A percentile compares a stretch with the other conserved stretches of the same genome.
These are phyloP conservation scores for Phytophthora hibernalis DNA, from an alignment of 352 stramenopile species.

Conservation along the genomic window DNA sequence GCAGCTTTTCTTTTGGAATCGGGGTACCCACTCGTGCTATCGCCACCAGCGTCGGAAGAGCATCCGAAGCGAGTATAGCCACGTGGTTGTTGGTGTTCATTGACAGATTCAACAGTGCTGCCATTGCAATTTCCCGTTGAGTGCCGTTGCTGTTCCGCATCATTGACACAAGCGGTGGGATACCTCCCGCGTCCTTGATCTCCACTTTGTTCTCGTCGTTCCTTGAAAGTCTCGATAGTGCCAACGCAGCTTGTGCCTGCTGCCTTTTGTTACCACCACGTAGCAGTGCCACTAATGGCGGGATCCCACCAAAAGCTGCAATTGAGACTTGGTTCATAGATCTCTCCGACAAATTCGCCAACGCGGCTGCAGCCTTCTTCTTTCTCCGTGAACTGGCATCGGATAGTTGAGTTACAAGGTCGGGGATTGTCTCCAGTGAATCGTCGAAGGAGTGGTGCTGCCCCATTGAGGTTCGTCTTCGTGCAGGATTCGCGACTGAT, in stretches of 20 bases:
- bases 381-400: not conserved
- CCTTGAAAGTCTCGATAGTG: slow-evolving; percentile 17
- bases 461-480: slow-evolving; percentile 4
- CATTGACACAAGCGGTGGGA: slow-evolving; percentile 15
- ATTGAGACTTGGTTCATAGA: not conserved
- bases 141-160: not conserved
- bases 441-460: slow-evolving; percentile 6
- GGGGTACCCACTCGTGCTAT: slow-evolving; percentile 14
- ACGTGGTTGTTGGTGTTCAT: slow-evolving; percentile 6
- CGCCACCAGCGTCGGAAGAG: slow-evolving; percentile 11
- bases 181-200: slow-evolving; percentile 9
- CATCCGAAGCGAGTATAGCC: slow-evolving; percentile 1
- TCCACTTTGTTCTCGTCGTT: not conserved
- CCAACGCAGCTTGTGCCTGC: slow-evolving; percentile 14
- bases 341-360: slow-evolving; percentile 2
- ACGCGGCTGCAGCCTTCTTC: slow-evolving; percentile 2
- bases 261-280: slow-evolving; percentile 11
- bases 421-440: not conserved
- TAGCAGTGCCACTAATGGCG: slow-evolving; percentile 10
- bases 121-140: slow-evolving; percentile 17
- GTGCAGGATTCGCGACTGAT: not conserved
- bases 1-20: slow-evolving; percentile 21
- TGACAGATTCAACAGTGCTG: slow-evolving; percentile 16
- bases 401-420: not conserved
- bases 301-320: not conserved